Percentiles rank a stretch among this genome's conserved stretches.
These are phyloP conservation scores for Panicum virgatum DNA, from an alignment of 202 grass and related monocot species.

Conservation along the genomic window DNA sequence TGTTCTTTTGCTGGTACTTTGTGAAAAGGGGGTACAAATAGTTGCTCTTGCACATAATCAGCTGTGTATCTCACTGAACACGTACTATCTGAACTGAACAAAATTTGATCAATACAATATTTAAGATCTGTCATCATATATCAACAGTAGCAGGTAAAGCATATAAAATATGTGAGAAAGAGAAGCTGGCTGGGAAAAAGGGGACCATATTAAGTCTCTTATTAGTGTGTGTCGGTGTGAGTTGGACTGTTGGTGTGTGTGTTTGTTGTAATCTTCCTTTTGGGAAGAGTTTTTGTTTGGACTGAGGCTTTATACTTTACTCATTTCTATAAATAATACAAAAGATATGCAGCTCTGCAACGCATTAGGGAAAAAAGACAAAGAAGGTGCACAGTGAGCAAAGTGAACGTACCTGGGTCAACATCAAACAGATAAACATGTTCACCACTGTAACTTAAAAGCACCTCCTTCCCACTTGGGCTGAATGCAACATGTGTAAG, in stretches of 20 bases:
- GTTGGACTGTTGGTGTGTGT: neutral
- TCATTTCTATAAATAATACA: neutral
- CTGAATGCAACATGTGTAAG: constrained; percentile 96
- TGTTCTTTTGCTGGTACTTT: constrained; percentile 42
- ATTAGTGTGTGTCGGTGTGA: neutral
- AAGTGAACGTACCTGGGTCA: constrained; percentile 65
- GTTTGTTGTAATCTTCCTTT: neutral
- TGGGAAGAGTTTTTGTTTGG: neutral
- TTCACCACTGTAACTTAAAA: constrained; percentile 95
- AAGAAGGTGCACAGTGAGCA: neutral
- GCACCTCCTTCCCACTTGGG: constrained; percentile 84
- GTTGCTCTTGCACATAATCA: constrained; percentile 57
- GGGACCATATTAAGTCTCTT: too few species aligned
- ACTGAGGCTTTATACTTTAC: neutral
- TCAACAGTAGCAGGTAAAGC: constrained; percentile 1
- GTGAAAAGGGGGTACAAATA: constrained; percentile 59
- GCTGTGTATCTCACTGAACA: constrained; percentile 75
- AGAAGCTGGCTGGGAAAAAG: neutral
- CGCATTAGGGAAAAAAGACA: neutral
- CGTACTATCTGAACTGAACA: constrained; percentile 55
- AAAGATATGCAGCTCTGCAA: neutral
- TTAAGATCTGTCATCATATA: neutral
- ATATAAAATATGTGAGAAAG: constrained; percentile 11
- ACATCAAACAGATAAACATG: constrained; percentile 96
- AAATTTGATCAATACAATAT: constrained; percentile 35